Conservation (phyloP, 2,329 filamentous ascomycete species). For the Colletotrichum sp. region DNA sequence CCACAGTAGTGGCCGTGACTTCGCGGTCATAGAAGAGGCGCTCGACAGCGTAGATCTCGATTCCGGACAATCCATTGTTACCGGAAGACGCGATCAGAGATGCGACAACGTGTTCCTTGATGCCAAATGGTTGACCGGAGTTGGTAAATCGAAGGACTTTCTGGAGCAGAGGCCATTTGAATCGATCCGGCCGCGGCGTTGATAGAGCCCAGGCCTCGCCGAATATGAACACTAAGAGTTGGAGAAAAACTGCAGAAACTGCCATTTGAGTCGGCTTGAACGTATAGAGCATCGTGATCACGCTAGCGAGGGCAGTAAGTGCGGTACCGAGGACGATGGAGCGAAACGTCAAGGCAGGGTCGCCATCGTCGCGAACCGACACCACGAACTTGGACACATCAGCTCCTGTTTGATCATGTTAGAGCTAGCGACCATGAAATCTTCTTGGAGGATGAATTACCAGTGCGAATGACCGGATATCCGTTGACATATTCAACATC, state of each 20-base stretch:
- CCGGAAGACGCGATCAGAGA: slow-evolving; percentile 24
- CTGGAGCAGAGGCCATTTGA: background rate
- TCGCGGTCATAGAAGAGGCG: slow-evolving; percentile 22
- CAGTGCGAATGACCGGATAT: slow-evolving; percentile 15
- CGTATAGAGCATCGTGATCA: slow-evolving; percentile 25
- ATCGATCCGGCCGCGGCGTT: slow-evolving; percentile 13
- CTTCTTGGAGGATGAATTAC: background rate
- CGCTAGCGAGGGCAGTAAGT: slow-evolving; percentile 23
- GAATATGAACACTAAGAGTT: slow-evolving; percentile 17
- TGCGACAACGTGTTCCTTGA: slow-evolving; percentile 25
- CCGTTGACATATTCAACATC: slow-evolving; percentile 3
- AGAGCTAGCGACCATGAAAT: rapidly evolving
- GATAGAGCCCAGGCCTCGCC: slow-evolving; percentile 17
- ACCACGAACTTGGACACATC: slow-evolving; percentile 25
- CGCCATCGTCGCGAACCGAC: slow-evolving; percentile 23
- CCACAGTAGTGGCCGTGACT: slow-evolving; percentile 27
- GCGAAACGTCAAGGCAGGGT: slow-evolving; percentile 24
- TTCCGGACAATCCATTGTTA: slow-evolving; percentile 22
- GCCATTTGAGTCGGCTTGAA: slow-evolving; percentile 23
- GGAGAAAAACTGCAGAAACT: slow-evolving; percentile 22
- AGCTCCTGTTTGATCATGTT: background rate
- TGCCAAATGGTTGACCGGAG: slow-evolving; percentile 21
- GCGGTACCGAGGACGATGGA: slow-evolving; percentile 23
- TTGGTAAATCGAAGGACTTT: slow-evolving; percentile 16
- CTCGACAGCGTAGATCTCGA: slow-evolving; percentile 26